Percentiles rank a stretch among this genome's conserved stretches.
These are phyloP conservation scores for Penicillium turbatum DNA, from an alignment of 495 filamentous ascomycete species.

Conservation along the genomic window DNA sequence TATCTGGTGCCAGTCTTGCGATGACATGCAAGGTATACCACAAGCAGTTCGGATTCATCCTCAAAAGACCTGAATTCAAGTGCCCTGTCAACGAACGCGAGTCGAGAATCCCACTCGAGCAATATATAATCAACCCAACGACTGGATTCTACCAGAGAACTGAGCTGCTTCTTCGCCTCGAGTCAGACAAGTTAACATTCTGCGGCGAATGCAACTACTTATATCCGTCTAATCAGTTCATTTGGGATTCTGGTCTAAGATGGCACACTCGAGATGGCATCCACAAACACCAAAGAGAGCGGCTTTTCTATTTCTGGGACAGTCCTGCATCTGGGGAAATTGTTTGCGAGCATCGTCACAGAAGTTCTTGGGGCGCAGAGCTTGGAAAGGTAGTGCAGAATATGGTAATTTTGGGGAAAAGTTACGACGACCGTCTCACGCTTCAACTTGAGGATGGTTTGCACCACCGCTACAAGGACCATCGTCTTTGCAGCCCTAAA, in stretches of 20 bases:
- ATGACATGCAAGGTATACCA: neutral
- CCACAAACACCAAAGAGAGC: neutral
- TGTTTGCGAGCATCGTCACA: too few species aligned
- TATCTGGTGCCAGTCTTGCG: neutral
- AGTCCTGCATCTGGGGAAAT: too few species aligned
- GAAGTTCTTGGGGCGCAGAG: too few species aligned
- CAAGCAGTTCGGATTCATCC: neutral
- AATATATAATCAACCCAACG: neutral
- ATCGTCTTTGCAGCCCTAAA: too few species aligned
- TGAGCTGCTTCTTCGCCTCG: neutral
- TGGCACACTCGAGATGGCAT: neutral
- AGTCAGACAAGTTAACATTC: neutral
- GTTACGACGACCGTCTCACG: too few species aligned
- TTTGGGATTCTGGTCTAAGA: neutral
- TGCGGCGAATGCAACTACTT: neutral
- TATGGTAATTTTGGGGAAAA: too few species aligned
- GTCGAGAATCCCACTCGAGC: neutral
- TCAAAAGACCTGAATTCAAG: neutral
- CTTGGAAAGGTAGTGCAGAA: too few species aligned
- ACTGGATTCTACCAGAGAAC: neutral
- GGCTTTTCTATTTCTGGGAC: neutral
- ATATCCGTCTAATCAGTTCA: neutral
- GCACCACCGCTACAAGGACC: too few species aligned
- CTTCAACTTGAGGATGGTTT: too few species aligned
- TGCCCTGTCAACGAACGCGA: neutral